phyloP scores from a whole-genome alignment of 148 eudicot species.

The Camellia sinensis region DNA sequence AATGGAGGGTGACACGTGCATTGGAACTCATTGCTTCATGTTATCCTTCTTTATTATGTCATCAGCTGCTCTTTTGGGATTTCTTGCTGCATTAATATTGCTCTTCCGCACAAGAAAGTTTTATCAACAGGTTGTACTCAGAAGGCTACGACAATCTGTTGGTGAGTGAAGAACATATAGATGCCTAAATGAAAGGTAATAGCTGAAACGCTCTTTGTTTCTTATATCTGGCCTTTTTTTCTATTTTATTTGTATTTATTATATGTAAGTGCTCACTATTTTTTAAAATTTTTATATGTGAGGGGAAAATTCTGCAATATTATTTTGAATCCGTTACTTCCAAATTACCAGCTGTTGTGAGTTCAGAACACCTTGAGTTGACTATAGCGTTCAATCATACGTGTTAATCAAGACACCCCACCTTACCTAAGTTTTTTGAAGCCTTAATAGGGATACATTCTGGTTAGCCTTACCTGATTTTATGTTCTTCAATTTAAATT shows the following conservation, averaged over 20 bases:
- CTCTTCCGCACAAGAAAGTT: constrained; percentile 46
- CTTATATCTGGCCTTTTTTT: neutral
- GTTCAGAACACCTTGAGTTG: neutral
- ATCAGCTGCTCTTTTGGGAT: constrained; percentile 45
- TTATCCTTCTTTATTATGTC: constrained; percentile 66
- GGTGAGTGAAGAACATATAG: neutral
- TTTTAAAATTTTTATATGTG: neutral
- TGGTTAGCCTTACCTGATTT: too few relatives aligned
- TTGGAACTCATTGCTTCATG: constrained; percentile 56
- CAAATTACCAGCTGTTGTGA: neutral
- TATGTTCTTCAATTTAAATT: too few relatives aligned
- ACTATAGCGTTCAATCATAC: neutral
- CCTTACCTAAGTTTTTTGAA: too few relatives aligned
- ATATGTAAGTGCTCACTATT: neutral
- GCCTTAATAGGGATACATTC: too few relatives aligned
- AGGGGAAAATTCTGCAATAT: neutral
- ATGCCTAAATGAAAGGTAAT: neutral
- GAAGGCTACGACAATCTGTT: constrained; percentile 24
- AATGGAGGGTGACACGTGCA: constrained; percentile 35
- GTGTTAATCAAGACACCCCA: neutral
- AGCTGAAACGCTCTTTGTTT: neutral
- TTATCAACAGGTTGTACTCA: constrained; percentile 36
- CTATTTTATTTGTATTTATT: neutral
- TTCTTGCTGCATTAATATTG: constrained; percentile 42
- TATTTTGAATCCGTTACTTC: neutral